Evolutionary conservation across 495 filamentous ascomycete genomes (phyloP).

Genomic region (Clavariopsis aquatica): DNA sequence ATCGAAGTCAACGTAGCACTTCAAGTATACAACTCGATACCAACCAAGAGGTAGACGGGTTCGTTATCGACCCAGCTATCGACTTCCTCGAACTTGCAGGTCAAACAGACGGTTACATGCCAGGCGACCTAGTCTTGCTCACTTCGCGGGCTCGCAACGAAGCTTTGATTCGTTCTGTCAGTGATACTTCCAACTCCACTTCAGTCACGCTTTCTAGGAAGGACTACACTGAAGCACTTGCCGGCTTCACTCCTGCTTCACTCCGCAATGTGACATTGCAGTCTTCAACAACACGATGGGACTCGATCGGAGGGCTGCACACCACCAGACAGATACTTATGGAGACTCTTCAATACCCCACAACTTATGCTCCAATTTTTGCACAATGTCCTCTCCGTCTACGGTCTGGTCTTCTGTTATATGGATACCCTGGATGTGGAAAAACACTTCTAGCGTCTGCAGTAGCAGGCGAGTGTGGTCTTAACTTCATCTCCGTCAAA

Average conservation of each 20-base stretch:
- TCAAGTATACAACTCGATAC: slow-evolving; percentile 49
- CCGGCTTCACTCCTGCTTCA: slow-evolving; percentile 91
- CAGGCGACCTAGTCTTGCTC: slow-evolving; percentile 83
- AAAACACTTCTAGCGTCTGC: slow-evolving; percentile 93
- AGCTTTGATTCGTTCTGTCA: slow-evolving; percentile 76
- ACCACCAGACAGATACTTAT: slow-evolving; percentile 82
- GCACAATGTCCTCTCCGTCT: slow-evolving; percentile 90
- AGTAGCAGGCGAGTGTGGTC: slow-evolving; percentile 90
- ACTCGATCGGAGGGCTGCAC: slow-evolving; percentile 84
- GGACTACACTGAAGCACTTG: slow-evolving; percentile 81
- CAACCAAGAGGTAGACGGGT: slow-evolving; percentile 48
- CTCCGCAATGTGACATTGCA: slow-evolving; percentile 92
- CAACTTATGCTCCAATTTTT: slow-evolving; percentile 97
- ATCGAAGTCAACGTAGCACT: slow-evolving; percentile 50
- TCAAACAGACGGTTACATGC: slow-evolving; percentile 96
- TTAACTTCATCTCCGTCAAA: slow-evolving; percentile 98
- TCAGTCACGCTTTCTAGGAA: slow-evolving; percentile 62
- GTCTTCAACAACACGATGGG: slow-evolving; percentile 81
- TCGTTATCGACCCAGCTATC: slow-evolving; percentile 69
- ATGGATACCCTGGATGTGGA: slow-evolving; percentile 93
- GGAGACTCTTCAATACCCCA: slow-evolving; percentile 95
- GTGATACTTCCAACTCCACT: slow-evolving; percentile 32
- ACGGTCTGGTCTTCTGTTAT: slow-evolving; percentile 86
- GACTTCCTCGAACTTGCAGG: slow-evolving; percentile 92
- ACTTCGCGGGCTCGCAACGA: slow-evolving; percentile 87